A percentile compares a stretch with the other conserved stretches of the same genome.
phyloP scores from a whole-genome alignment of 257 asterid genomes.

The Solanum virginianum region DNA sequence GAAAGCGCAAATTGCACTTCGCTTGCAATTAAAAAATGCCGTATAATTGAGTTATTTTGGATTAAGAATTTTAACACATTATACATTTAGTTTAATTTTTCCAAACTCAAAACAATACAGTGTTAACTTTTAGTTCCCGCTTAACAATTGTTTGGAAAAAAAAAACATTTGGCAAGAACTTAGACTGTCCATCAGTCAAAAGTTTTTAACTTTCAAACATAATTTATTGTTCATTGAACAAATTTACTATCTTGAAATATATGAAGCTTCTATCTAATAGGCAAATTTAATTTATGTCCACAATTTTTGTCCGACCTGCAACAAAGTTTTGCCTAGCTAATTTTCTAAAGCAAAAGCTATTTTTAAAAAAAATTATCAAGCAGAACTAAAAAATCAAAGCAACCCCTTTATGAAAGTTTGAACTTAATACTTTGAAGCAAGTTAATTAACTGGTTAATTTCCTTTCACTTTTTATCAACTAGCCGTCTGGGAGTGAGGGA shows the following conservation, averaged over 20 bases:
- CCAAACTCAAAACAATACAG: too few species aligned
- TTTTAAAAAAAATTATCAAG: background rate
- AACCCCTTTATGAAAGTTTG: too few species aligned
- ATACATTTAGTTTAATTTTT: too few species aligned
- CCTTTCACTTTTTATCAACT: background rate
- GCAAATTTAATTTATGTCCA: background rate
- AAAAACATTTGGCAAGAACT: background rate
- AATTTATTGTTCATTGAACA: background rate
- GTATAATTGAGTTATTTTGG: too few species aligned
- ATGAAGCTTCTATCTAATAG: background rate
- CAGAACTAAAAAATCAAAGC: too few species aligned
- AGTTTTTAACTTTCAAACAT: background rate
- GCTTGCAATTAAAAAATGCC: too few species aligned
- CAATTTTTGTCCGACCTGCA: background rate
- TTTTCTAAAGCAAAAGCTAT: background rate
- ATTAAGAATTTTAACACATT: too few species aligned
- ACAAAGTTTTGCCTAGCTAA: background rate
- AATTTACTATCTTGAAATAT: background rate
- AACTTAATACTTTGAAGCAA: too few species aligned
- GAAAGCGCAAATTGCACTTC: too few species aligned
- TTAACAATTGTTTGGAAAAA: background rate
- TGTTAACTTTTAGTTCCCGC: background rate
- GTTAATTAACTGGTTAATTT: too few species aligned
- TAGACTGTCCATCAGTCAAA: background rate
- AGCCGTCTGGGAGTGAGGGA: background rate